Conservation (phyloP, 2,329 filamentous ascomycete species). For the Thelonectria blattea region DNA sequence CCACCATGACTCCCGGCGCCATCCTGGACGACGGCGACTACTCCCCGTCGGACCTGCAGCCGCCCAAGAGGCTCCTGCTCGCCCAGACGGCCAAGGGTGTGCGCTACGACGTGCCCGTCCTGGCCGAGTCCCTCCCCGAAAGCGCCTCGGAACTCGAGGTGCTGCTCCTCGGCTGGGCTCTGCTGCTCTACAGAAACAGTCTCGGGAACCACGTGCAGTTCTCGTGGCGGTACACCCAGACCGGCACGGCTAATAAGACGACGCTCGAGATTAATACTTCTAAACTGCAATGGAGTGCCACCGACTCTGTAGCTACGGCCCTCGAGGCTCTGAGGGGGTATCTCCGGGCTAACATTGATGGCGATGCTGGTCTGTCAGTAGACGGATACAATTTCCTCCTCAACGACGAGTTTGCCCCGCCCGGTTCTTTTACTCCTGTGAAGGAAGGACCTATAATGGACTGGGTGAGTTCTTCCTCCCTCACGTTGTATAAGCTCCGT, state of each 20-base stretch:
- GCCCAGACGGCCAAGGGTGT: slow-evolving; percentile 20
- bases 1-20: slow-evolving; percentile 26
- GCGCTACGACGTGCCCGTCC: slow-evolving; percentile 30
- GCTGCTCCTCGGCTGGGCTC: slow-evolving; percentile 32
- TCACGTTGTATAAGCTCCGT: too few species aligned
- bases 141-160: slow-evolving; percentile 25
- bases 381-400: slow-evolving; percentile 27
- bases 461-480: too few species aligned
- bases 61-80: background rate
- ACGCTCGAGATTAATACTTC: slow-evolving; percentile 33
- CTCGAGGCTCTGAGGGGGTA: slow-evolving; percentile 27
- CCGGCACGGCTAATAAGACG: slow-evolving; percentile 18
- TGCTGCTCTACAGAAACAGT: slow-evolving; percentile 34
- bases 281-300: slow-evolving; percentile 28
- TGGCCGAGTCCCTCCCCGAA: slow-evolving; percentile 21
- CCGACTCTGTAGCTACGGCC: slow-evolving; percentile 26
- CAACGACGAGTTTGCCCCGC: slow-evolving; percentile 31
- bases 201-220: slow-evolving; percentile 33
- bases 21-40: slow-evolving; percentile 7
- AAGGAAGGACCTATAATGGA: slow-evolving; percentile 25
- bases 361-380: slow-evolving; percentile 8
- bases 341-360: slow-evolving; percentile 23
- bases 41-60: slow-evolving; percentile 5
- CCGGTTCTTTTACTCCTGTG: slow-evolving; percentile 19
- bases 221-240: slow-evolving; percentile 31